phyloP scores from a whole-genome alignment of 331 rosid genomes.

The Telfairia occidentalis region DNA sequence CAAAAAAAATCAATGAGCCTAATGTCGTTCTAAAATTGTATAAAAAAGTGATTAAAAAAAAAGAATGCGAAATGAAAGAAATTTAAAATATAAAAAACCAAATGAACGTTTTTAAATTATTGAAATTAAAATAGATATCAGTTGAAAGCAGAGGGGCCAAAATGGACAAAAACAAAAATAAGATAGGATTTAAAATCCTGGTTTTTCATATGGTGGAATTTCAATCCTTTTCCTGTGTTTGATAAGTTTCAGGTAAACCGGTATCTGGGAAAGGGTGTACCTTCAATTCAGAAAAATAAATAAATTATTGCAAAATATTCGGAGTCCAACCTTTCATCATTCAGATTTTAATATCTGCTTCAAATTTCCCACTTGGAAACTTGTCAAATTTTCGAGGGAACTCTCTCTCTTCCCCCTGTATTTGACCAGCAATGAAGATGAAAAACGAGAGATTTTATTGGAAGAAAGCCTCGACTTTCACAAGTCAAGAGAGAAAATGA shows the following conservation, averaged over 20 bases:
- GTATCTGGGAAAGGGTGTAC: background rate
- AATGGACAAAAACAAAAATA: no score
- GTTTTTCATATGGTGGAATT: background rate
- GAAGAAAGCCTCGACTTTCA: background rate
- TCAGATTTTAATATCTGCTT: background rate
- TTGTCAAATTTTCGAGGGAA: background rate
- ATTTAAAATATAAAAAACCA: no score
- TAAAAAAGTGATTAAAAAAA: no score
- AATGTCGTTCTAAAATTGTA: no score
- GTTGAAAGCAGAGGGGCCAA: no score
- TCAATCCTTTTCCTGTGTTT: background rate
- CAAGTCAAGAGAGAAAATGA: background rate
- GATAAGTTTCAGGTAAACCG: background rate
- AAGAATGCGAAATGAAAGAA: no score
- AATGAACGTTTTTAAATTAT: no score
- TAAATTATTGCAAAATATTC: background rate
- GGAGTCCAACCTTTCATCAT: background rate
- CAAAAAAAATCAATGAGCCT: no score
- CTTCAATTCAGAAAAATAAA: background rate
- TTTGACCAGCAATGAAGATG: background rate
- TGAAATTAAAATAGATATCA: no score
- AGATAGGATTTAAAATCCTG: no score
- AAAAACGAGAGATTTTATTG: background rate
- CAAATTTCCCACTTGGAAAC: background rate
- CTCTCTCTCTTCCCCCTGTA: background rate